Base-by-base conservation (phyloP, 2,329 filamentous ascomycete genomes). In the Rhynchosporium graminicola region DNA sequence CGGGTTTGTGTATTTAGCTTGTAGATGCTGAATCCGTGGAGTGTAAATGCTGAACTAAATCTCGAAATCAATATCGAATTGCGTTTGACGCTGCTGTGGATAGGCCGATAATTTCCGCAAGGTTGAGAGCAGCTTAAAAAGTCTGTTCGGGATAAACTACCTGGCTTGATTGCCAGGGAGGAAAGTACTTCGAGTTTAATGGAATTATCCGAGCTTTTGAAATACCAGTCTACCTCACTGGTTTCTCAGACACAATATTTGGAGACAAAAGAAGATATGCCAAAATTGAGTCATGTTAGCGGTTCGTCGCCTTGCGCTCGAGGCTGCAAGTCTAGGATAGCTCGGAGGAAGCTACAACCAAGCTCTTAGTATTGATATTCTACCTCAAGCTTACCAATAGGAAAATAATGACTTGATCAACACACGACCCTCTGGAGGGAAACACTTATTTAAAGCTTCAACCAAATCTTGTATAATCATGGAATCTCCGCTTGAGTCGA, bases 261-360 rank as follows among this genome's bases (percentile, higher is more conserved):
- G 20, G 20, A 20, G 20, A 20, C 33, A 36, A 36, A 5, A 2
- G 3, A n/a, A n/a, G 42, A n/a, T n/a, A 6, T n/a, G 13, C 33
- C 36, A 42, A 26, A 38, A 40, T 28, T 15, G 15, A 43, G 7
- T 12, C 26, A n/a, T 45, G 6, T n/a, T 4, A 55, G 36, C 8
- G 4, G 45, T 33, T 67, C 60, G 59, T 36, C 38, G 65, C 63
- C 68, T 68, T 67, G 68, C 66, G 68, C 66, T 43, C 63, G 43
- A 69, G 66, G 68, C 66, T 65, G 55, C 57, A 51, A 51, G 33
- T 42, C 13, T 52, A 57, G n/a, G 31, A 15, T 38, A 51, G 51
- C 42, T 42, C 54, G 6, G 33, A 28, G 50, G 45, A 60, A 50
- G 46, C 51, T 59, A 57, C 63, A 31, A 57, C 56, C 40, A 38